Conservation (phyloP, 805 yeast genomes). For the Lipomyces mesembrius region DNA sequence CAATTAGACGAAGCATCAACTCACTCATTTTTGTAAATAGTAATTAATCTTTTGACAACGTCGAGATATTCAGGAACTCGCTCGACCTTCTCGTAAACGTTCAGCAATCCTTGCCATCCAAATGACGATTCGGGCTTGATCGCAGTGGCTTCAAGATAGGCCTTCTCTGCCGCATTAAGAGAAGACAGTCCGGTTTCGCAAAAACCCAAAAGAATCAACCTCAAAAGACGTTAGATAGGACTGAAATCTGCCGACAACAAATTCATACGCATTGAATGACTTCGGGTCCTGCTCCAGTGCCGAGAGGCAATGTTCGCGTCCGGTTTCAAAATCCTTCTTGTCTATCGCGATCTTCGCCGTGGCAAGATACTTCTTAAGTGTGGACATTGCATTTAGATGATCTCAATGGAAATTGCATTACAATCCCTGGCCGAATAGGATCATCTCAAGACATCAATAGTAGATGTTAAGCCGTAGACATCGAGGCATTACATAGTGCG, state of each 20-base stretch:
- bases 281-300: constrained; percentile 60
- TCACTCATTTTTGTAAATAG: constrained; percentile 32
- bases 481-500: no score
- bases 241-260: constrained; percentile 2
- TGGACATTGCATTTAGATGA: constrained; percentile 18
- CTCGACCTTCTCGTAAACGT: constrained; percentile 37
- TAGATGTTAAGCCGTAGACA: background rate
- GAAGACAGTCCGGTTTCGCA: constrained; percentile 39
- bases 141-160: constrained; percentile 54
- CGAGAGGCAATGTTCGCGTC: constrained; percentile 59
- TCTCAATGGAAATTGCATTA: background rate
- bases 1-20: background rate
- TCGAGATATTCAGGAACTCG: constrained; percentile 37
- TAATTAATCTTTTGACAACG: constrained; percentile 34
- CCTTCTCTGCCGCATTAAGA: constrained; percentile 54
- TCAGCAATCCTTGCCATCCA: constrained; percentile 82
- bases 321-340: constrained; percentile 63
- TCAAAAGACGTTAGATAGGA: constrained; percentile 3
- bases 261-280: constrained; percentile 66
- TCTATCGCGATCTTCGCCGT: constrained; percentile 44
- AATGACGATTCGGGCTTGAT: constrained; percentile 52
- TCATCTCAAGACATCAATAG: background rate
- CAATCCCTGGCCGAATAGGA: background rate
- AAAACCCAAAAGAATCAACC: constrained; percentile 32
- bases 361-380: constrained; percentile 25